A percentile compares a stretch with the other conserved stretches of the same genome.
Conservation (phyloP, 768 basidiomycete genomes). For the Epithele typhae region DNA sequence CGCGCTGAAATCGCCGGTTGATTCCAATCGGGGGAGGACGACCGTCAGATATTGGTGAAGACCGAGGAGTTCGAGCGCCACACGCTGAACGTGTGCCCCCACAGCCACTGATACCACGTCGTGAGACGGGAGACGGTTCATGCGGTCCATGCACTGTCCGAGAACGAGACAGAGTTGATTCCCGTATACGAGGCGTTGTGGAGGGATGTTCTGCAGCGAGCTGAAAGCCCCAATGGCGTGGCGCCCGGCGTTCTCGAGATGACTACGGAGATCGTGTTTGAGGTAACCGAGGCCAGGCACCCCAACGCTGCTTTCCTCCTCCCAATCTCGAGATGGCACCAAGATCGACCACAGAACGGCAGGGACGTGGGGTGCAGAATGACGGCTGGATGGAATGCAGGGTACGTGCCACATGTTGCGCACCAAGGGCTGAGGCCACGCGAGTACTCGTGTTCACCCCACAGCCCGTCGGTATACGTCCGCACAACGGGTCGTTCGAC, state of each 20-base stretch:
- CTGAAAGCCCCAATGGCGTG: background rate
- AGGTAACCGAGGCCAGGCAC: background rate
- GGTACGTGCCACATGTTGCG: too few species aligned
- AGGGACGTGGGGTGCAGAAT: background rate
- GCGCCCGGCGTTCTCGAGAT: background rate
- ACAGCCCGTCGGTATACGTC: too few species aligned
- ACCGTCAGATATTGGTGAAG: background rate
- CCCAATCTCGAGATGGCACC: background rate
- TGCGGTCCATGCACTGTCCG: background rate
- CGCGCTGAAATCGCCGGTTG: background rate
- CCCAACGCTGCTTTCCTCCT: background rate
- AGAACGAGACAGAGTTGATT: background rate
- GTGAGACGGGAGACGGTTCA: background rate
- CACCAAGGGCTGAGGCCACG: too few species aligned
- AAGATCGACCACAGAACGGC: background rate
- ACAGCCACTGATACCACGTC: background rate
- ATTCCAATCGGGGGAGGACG: background rate
- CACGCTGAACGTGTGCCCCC: constrained; percentile 4
- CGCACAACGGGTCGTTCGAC: too few species aligned
- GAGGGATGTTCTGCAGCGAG: background rate
- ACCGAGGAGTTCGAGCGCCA: constrained; percentile 1
- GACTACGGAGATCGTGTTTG: background rate
- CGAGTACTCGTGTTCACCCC: too few species aligned
- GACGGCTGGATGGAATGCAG: background rate
- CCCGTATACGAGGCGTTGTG: background rate